Base-by-base conservation (phyloP, 2,329 filamentous ascomycete species). In the Colletotrichum siamense region DNA sequence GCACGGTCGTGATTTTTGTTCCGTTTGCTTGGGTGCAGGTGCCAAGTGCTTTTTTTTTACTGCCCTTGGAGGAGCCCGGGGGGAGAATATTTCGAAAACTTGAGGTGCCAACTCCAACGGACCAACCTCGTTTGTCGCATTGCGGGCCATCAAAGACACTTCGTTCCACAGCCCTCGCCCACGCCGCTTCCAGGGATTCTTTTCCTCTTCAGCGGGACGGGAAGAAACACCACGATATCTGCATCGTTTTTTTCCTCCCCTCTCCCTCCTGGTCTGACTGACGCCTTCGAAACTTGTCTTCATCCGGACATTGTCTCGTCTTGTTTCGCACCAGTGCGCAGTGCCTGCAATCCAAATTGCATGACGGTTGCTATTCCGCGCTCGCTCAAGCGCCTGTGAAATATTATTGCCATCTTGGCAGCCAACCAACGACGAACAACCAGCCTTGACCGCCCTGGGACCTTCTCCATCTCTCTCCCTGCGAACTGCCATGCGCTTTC, bases 281-380 rank as follows among this genome's bases (percentile, higher is more conserved):
- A 49, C 18, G 26, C 22, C 57, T 57, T 55, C 22, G 63, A n/a
- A 30, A 16, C 55, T 26, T 30, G 49, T 64, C 55, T 39, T 15
- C 49, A 76, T 44, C 22, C 57, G 73, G 73, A 72, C 59, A 73
- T 32, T 66, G 30, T 26, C 22, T 16, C 32, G 28, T 28, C 18
- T 15, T 57, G 18, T 61, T 61, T 30, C 26, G 26, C 57, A 30
- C 28, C 57, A 30, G 12, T 63, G 18, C 61, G 32, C 32, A 8
- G 34, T 28, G n/a, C 24, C 34, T 64, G 44, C 22, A 26, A 24
- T 16, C 63, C 49, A 39, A 24, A 36, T 57, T 65, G 65, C 70
- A 76, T 74, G 74, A 69, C 74, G 71, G 62, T 22, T 76, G 26
- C 71, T 62, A 65, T 76, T 65, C 34, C 26, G 18, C 66, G 59